Base-by-base conservation (phyloP, 2,329 filamentous ascomycete species). In the Fusarium nurragi region DNA sequence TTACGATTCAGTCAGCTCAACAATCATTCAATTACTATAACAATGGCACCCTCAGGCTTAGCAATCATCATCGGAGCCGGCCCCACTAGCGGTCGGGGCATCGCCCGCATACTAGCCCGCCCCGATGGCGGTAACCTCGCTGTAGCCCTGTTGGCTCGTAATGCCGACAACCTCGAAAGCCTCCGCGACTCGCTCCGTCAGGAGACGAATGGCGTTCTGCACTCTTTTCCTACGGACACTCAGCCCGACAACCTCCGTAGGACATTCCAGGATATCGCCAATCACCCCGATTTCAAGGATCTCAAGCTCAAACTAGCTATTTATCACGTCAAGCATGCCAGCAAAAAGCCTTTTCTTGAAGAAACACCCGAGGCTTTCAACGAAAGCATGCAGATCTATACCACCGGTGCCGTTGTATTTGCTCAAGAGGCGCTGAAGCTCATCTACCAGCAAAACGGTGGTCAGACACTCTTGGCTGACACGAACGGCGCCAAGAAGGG, bases 381-480 rank as follows among this genome's bases (percentile, higher is more conserved):
- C 39, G 72, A 79, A 3, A 82, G 78, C 46, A 64, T 87, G 56
- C 79, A 82, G 49, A 77, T 76, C 0, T 87, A 86, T 71, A 83
- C 83, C 3, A 84, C 83, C 4, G 84, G 84, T 0, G 84, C 84
- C 3, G 83, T 87, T 65, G 77, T 80, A 0, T 88, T 88, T 65
- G 76, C 80, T 1, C 84, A 88, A 67, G 80, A 85, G 64, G 77
- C 79, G 2, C 54, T 86, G 40, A 82, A 80, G 69, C 67, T 82
- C 9, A 79, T 86, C 49, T 84, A 86, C 60, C 78, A 76, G 2
- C 81, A 86, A 54, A 81, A 86, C 50, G 83, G 82, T 5, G 78
- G 80, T 8, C 74, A 77, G 48, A 76, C 76, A 2, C 56, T 70
- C 0, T 76, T 87, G 4, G 68, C 76, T 8, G 79, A 84, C 12